Percentiles rank a stretch among this genome's conserved stretches.
These are phyloP conservation scores for Primulina tabacum DNA, from an alignment of 257 asterid species.

Conservation along the genomic window DNA sequence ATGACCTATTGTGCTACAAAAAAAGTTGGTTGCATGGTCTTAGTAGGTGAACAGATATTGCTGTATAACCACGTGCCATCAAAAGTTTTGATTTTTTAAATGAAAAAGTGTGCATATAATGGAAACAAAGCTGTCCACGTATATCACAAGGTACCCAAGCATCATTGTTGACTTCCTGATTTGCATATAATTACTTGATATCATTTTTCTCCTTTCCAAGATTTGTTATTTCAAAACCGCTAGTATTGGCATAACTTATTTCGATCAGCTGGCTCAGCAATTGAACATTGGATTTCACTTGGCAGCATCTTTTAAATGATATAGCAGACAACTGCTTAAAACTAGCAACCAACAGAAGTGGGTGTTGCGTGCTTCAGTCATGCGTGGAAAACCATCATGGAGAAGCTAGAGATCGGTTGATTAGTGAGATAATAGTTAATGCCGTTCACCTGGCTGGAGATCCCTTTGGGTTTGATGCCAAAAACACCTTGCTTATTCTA, in stretches of 20 bases:
- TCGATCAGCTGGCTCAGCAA: constrained; percentile 14
- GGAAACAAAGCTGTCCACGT: background rate
- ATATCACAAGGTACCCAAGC: background rate
- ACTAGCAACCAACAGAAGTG: constrained; percentile 64
- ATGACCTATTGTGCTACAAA: background rate
- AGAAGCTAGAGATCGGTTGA: constrained; percentile 41
- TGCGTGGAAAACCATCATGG: constrained; percentile 56
- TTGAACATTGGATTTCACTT: constrained; percentile 26
- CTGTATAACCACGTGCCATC: background rate
- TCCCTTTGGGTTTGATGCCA: constrained; percentile 62
- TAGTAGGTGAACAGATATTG: background rate
- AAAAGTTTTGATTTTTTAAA: background rate
- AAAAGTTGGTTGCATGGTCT: background rate
- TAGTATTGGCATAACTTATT: background rate
- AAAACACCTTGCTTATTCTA: constrained; percentile 2
- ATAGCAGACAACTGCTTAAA: constrained; percentile 43
- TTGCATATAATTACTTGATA: background rate
- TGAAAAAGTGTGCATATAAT: background rate
- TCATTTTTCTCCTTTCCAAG: background rate
- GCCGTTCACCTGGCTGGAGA: constrained; percentile 54
- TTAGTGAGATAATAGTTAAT: constrained; percentile 43
- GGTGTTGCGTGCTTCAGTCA: constrained; percentile 73
- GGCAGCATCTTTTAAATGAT: constrained; percentile 52
- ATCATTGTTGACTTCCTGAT: constrained; percentile 4
- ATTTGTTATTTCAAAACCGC: background rate